Conservation (phyloP, 345 rosid species). For the Rhodamnia rubescens region DNA sequence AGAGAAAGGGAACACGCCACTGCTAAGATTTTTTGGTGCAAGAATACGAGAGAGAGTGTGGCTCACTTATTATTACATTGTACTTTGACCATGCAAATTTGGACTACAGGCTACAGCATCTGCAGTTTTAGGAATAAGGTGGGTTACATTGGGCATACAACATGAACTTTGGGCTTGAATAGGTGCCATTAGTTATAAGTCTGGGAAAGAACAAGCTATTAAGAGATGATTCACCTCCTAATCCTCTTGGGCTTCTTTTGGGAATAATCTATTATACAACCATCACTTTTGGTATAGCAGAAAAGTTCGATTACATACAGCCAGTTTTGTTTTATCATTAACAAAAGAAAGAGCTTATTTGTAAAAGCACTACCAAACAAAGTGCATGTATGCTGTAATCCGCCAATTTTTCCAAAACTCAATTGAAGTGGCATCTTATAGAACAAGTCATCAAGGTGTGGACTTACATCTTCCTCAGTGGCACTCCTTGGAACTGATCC, state of each 20-base stretch:
- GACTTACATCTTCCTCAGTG: constrained; percentile 77
- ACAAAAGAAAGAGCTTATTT: not conserved
- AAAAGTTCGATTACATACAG: not conserved
- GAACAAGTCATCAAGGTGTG: not conserved
- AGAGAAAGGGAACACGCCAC: not conserved
- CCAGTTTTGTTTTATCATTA: not conserved
- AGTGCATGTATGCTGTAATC: not conserved
- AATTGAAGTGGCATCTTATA: not conserved
- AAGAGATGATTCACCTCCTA: not conserved
- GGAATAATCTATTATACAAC: not conserved
- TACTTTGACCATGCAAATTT: not conserved
- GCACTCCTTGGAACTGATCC: constrained; percentile 95
- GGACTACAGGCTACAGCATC: not conserved
- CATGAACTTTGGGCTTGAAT: not conserved
- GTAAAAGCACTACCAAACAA: not conserved
- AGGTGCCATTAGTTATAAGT: not conserved
- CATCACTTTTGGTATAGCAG: not conserved
- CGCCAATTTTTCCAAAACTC: not conserved
- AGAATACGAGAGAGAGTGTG: not conserved
- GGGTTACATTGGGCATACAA: not conserved
- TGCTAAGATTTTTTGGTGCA: not conserved
- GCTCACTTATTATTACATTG: not conserved
- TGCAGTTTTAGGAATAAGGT: not conserved
- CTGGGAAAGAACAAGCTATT: not conserved
- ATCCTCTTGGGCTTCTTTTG: not conserved